phyloP scores from a whole-genome alignment of 306 rosid species.

The Purshia tridentata region DNA sequence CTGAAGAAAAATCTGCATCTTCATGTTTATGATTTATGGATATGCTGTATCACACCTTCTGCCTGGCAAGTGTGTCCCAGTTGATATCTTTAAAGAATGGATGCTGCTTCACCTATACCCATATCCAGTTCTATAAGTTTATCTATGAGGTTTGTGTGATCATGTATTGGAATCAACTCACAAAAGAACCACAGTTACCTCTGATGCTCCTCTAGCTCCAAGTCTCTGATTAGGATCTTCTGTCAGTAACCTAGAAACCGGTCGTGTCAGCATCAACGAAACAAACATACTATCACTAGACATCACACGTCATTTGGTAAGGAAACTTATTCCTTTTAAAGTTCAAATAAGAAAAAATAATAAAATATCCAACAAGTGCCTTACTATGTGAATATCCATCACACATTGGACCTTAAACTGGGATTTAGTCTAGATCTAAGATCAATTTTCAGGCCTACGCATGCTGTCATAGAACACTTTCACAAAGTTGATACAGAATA shows the following conservation, averaged over 20 bases:
- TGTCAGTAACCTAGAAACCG: slow-evolving; percentile 66
- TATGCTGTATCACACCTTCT: slow-evolving; percentile 57
- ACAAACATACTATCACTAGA: neutral
- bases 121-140: slow-evolving; percentile 29
- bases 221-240: slow-evolving; percentile 97
- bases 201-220: slow-evolving; percentile 94
- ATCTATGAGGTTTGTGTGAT: neutral
- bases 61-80: slow-evolving; percentile 99
- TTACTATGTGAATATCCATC: neutral
- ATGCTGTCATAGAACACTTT: neutral
- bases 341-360: no score
- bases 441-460: neutral
- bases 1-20: slow-evolving; percentile 4
- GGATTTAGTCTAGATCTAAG: neutral
- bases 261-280: slow-evolving; percentile 33
- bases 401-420: neutral
- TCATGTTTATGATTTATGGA: slow-evolving; percentile 10
- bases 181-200: slow-evolving; percentile 46
- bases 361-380: neutral
- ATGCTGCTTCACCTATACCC: slow-evolving; percentile 87
- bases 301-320: neutral
- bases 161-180: neutral
- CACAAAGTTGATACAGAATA: neutral
- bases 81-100: slow-evolving; percentile 89
- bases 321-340: neutral